These are phyloP conservation scores for Ceratobasidium papillatum DNA, from an alignment of 1,284 basidiomycete species.

Conservation along the genomic window DNA sequence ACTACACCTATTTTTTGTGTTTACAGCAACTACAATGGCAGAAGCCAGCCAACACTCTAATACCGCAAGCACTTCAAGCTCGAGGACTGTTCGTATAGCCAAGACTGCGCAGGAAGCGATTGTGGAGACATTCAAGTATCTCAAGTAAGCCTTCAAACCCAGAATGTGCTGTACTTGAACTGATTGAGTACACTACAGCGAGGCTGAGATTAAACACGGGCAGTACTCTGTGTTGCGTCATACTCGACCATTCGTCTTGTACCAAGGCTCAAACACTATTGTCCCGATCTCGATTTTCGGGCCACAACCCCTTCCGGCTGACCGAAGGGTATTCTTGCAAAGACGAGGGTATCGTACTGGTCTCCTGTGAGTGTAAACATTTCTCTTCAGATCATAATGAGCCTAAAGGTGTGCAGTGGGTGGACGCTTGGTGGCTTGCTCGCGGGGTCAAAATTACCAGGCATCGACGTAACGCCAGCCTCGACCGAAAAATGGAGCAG, in stretches of 20 bases:
- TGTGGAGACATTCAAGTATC: conserved; percentile 25
- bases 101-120: conserved; percentile 28
- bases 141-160: background rate
- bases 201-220: conserved; percentile 23
- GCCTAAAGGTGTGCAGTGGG: conserved; percentile 39
- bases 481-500: conserved; percentile 23
- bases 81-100: conserved; percentile 6
- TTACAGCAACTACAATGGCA: background rate
- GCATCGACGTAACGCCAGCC: conserved; percentile 49
- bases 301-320: conserved; percentile 37
- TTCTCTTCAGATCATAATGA: background rate
- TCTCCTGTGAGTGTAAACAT: conserved; percentile 41
- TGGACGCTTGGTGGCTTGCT: conserved; percentile 49
- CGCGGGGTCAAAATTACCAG: conserved; percentile 49
- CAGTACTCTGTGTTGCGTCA: conserved; percentile 36
- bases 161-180: background rate
- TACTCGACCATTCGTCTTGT: conserved; percentile 41
- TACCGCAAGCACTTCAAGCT: background rate
- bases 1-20: background rate
- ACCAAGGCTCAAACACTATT: conserved; percentile 39
- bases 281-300: conserved; percentile 40
- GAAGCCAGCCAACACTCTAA: conserved; percentile 3
- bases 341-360: conserved; percentile 49
- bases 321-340: conserved; percentile 46
- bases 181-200: background rate